Evolutionary conservation across 768 basidiomycete genomes (phyloP).

Genomic region (Lentinula guzmanii): DNA sequence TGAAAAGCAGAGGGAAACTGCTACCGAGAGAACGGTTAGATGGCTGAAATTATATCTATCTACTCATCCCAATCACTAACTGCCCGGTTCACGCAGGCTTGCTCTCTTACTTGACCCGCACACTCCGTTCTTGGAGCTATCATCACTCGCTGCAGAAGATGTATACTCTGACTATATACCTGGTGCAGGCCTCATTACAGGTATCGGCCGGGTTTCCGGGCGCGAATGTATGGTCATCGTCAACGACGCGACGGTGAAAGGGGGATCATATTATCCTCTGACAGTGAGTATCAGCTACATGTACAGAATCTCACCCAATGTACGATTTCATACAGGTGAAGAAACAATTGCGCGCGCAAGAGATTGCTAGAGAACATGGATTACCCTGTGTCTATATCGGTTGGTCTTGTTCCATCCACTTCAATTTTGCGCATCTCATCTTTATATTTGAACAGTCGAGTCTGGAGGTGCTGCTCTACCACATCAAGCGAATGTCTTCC

Average conservation of each 20-base stretch:
- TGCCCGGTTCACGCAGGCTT: constrained; percentile 39
- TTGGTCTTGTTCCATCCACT: constrained; percentile 26
- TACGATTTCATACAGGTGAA: constrained; percentile 52
- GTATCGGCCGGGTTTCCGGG: constrained; percentile 73
- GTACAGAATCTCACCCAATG: neutral
- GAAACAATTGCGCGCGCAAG: constrained; percentile 92
- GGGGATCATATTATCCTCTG: constrained; percentile 87
- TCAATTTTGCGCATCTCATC: constrained; percentile 5
- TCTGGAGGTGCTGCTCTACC: constrained; percentile 92
- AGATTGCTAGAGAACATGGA: constrained; percentile 87
- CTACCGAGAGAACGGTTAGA: constrained; percentile 78
- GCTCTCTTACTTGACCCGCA: constrained; percentile 74
- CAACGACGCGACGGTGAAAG: constrained; percentile 94
- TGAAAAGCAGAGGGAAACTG: constrained; percentile 74
- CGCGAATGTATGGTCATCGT: constrained; percentile 84
- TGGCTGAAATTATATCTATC: constrained; percentile 2
- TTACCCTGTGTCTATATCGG: constrained; percentile 91
- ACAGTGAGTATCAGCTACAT: constrained; percentile 41
- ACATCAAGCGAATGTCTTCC: constrained; percentile 91
- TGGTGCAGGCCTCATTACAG: constrained; percentile 87
- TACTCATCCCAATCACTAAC: neutral
- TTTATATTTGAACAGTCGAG: constrained; percentile 53
- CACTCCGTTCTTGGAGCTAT: constrained; percentile 87
- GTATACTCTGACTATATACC: constrained; percentile 81
- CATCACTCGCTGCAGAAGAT: constrained; percentile 78